A percentile compares a stretch with the other conserved stretches of the same genome.
These are phyloP conservation scores for Cutaneotrichosporon arboriforme DNA, from an alignment of 1,284 basidiomycete species.

Conservation along the genomic window DNA sequence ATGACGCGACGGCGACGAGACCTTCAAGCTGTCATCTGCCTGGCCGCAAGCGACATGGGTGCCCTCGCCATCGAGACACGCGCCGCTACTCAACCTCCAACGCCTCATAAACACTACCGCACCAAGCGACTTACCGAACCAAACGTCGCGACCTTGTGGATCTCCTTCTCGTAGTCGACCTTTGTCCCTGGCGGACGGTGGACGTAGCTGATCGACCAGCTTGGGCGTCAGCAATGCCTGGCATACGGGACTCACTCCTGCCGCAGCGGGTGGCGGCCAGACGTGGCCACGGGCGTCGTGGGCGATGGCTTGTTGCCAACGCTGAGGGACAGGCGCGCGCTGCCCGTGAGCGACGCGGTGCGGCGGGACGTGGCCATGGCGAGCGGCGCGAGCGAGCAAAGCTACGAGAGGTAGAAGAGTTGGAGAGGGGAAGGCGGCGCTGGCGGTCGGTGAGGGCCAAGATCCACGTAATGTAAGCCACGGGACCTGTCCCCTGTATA, in stretches of 20 bases:
- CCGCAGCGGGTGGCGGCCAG: slow-evolving; percentile 42
- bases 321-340: slow-evolving; percentile 39
- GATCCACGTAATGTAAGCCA: no score
- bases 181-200: slow-evolving; percentile 48
- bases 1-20: no score
- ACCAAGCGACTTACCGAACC: slow-evolving; percentile 41
- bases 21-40: no score
- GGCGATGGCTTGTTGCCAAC: slow-evolving; percentile 29
- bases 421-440: no score
- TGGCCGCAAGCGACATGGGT: no score
- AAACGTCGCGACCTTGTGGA: slow-evolving; percentile 48
- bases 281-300: slow-evolving; percentile 13
- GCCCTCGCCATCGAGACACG: no score
- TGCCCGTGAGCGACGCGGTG: slow-evolving; percentile 36
- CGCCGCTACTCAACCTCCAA: no score
- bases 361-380: slow-evolving; percentile 23
- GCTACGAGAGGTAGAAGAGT: neutral
- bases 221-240: slow-evolving; percentile 9
- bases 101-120: no score
- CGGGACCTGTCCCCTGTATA: no score
- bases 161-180: slow-evolving; percentile 49
- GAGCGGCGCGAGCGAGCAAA: neutral
- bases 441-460: neutral
- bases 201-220: slow-evolving; percentile 49
- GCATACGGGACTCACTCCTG: slow-evolving; percentile 37